Conservation (phyloP, 1,284 basidiomycete species). For the Puccinia polysora region DNA sequence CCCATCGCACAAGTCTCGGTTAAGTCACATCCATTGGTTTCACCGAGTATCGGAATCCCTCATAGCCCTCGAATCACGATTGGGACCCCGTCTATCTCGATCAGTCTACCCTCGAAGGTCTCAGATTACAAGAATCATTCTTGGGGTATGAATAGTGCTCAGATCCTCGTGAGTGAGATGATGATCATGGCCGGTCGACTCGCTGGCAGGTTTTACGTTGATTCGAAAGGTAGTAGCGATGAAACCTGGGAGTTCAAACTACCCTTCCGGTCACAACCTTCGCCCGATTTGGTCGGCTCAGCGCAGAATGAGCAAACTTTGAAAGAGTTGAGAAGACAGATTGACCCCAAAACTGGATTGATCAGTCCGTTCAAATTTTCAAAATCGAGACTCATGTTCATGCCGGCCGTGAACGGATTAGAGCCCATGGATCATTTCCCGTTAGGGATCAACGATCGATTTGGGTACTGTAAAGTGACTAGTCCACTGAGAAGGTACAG, state of each 20-base stretch:
- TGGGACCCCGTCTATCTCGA: constrained; percentile 15
- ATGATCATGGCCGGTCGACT: constrained; percentile 78
- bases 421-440: constrained; percentile 64
- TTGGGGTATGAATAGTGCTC: constrained; percentile 46
- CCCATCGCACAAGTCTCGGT: constrained; percentile 60
- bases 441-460: constrained; percentile 68
- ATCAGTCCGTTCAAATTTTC: constrained; percentile 44
- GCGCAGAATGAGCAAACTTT: constrained; percentile 45
- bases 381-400: constrained; percentile 46
- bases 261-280: constrained; percentile 64
- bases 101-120: constrained; percentile 28
- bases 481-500: constrained; percentile 79
- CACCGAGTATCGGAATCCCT: constrained; percentile 15
- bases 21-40: constrained; percentile 28
- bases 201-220: constrained; percentile 63
- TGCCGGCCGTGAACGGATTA: constrained; percentile 57
- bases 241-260: constrained; percentile 62
- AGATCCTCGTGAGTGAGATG: constrained; percentile 66
- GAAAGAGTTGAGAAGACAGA: constrained; percentile 56
- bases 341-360: constrained; percentile 54
- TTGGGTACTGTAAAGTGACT: constrained; percentile 74
- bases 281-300: constrained; percentile 49
- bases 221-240: constrained; percentile 52
- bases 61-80: not conserved
- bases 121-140: constrained; percentile 57